Base-by-base conservation (phyloP, 805 yeast species). In the Yamadazyma tumulicola region DNA sequence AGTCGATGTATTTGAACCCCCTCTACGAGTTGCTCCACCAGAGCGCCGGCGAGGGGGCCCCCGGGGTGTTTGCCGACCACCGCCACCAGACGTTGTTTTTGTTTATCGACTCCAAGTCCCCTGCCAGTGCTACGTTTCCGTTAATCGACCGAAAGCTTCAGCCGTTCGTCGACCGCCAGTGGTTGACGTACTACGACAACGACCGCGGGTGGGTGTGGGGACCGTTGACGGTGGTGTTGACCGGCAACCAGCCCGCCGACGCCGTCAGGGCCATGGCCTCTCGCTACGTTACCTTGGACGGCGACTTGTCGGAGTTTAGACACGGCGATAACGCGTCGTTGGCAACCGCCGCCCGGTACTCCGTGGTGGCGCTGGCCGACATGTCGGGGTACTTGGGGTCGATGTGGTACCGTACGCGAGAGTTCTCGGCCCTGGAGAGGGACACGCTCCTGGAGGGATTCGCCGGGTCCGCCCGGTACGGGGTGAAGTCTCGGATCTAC, bases 401-500 rank as follows among this genome's bases (percentile, higher is more conserved):
- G 10, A 43, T 38, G 31, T 47, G 39, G 40, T 46, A 28, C 38
- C 74, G 74, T 41, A 36, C 49, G 24, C 16, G 47, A 41, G 29
- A 17, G 23, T 56, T 77, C 28, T 28, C 54, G 74, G 26, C 53
- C 49, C 20, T 39, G 34, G 2, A 47, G 47, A 2, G 74, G 73
- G 41, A 37, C 1, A 46, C 24, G 6, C 40, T 74, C 17, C 37
- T 30, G 2, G 43, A 26, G 9, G 42, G 41, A 17, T 52, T 74
- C 15, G 55, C 56, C 6, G 33, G 35, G 12, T 79, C 84, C 2
- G 85, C 79, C 44, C 47, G 53, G 3, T 38, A 57, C 31, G 75
- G 76, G 6, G 47, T 81, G 25, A 64, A 67, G 43, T 72, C 85
- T 0, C 62, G 91, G 37, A 61, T 81, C 18, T 83, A 89, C 88